Base-by-base conservation (phyloP, 495 filamentous ascomycete genomes). In the Aspergillus kassunensis region DNA sequence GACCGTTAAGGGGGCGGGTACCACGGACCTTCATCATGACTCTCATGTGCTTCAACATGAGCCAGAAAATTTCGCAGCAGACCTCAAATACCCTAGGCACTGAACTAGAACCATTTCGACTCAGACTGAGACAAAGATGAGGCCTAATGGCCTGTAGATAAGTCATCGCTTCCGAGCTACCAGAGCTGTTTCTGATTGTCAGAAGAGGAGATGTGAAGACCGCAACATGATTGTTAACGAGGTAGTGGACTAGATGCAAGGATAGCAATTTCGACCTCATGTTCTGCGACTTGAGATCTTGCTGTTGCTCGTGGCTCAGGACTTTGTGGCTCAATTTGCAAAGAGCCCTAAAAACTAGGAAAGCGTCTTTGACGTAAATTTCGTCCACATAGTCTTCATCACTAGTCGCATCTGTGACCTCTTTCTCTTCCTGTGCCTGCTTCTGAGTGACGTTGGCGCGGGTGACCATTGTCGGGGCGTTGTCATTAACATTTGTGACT, bases 261-360 rank as follows among this genome's bases (percentile, higher is more conserved):
- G 93, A 96, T 52, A 99, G 82, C 25, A 99, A 73, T 68, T 99
- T 99, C 16, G 92, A 96, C 36, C 95, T 83, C 95, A 99, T 97
- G 19, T 91, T 88, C 55, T 96, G 90, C 4, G 89, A 90, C 44
- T 89, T 91, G 34, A 96, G 72, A 60, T 99, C 95, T 51, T 92
- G 87, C 31, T 96, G 82, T 57, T 97, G 91, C 45, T 99, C 95
- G 18, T 89, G 83, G 9, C 85, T 79, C 19, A 99, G 71, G 34
- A 89, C 71, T 62, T 97, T 99, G 49, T 91, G 96, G 53, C 91
- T 96, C 36, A 99, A 77, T 64, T 96, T 96, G 77, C 95, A 99
- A 69, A 99, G 91, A 8, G 95, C 93, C 19, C 95, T 81, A 75
- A 99, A 96, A 25, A 99, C 91, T 12, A 99, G 75, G 65, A 96